Base-by-base conservation (phyloP, 208 protist genomes). In the Trypanosoma grayi region DNA sequence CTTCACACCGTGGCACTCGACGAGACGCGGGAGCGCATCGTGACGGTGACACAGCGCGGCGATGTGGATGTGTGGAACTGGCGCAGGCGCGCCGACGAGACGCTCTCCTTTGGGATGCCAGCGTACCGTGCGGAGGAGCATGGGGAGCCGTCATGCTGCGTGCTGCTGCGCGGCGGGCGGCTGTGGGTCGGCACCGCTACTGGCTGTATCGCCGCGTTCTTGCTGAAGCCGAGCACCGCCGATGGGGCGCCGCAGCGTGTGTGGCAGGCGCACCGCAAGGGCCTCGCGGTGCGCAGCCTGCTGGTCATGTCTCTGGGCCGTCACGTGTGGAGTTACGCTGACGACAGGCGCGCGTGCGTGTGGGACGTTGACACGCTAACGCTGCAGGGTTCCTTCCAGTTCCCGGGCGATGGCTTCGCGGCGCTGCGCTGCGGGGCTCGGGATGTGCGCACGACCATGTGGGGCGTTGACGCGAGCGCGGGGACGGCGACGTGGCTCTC, bases 31-130 rank as follows among this genome's bases (percentile, higher is more conserved):
- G 46, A 66, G 46, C 37, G 56, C 13, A 63, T 84, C 27, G 33
- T 88, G 8, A 73, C 78, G 27, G 48, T 89, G 36, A 73, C 71
- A 20, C 50, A 68, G n/a, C 54, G 52, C 25, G 83, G 83, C 24
- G 65, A 79, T 56, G 71, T 90, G 0, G 83, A 90, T 39, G 71
- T 86, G 34, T 90, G 83, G 83, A 75, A 79, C 45, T 60, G 60
- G 54, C 56, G 25, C 4, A 45, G 22, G 2, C 69, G 52, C n/a
- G 10, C 22, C 2, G 83, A 90, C 45, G 74, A 66, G 14, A 85
- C 83, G 11, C 36, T 61, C 18, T 41, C 45, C 36, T 84, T 71
- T 66, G 64, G 62, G 16, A 63, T 73, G 22, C 70, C 77, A 0
- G 45, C 57, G 2, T 83, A 76, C 55, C 58, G 64, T 22, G 43